Base-by-base conservation (phyloP, 495 filamentous ascomycete species). In the Hypoxylon trugodes region DNA sequence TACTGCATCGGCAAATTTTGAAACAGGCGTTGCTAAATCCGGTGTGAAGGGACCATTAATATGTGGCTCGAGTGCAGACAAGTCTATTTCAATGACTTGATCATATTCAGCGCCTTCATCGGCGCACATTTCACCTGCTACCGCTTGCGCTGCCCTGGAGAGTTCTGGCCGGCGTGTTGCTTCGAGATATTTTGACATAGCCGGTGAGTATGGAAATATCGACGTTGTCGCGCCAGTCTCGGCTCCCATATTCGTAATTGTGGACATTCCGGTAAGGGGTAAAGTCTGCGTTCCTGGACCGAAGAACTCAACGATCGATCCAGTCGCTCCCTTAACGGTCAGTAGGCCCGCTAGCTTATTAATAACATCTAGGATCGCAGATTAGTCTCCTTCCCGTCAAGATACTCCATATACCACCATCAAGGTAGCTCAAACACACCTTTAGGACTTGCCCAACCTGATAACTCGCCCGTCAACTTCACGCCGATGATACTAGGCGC, bases 21-120 rank as follows among this genome's bases (percentile, higher is more conserved):
- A 96, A 79, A 98, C 92, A 13, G 95, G 95, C 33, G 95, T 98
- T 38, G 93, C 93, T 77, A 98, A 88, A 87, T 98, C 95, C 58
- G 95, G 95, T 12, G 95, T 98, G 87, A 98, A 98, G 51, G 95
- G 95, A 68, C 95, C 95, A 82, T 98, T 98, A 82, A 98, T 91
- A 78, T 98, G 92, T 30, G 95, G 95, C 84, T 98, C 95, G 40
- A 98, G 89, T 78, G 94, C 89, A 48, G 84, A 88, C 30, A 98
- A 86, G 82, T 98, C 93, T 80, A 98, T 89, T 81, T 97, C 94
- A 67, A 98, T 87, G 63, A 97, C 78, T 80, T 98, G 88, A 76
- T 98, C 95, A 78, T 97, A 98, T 80, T 98, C 87, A 59, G 92
- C 93, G 73, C 93, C 95, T 77, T 96, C 84, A 70, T 98, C 95